A percentile compares a stretch with the other conserved stretches of the same genome.
These are phyloP conservation scores for Talaromyces nanjingensis DNA, from an alignment of 495 filamentous ascomycete genomes.

Conservation along the genomic window DNA sequence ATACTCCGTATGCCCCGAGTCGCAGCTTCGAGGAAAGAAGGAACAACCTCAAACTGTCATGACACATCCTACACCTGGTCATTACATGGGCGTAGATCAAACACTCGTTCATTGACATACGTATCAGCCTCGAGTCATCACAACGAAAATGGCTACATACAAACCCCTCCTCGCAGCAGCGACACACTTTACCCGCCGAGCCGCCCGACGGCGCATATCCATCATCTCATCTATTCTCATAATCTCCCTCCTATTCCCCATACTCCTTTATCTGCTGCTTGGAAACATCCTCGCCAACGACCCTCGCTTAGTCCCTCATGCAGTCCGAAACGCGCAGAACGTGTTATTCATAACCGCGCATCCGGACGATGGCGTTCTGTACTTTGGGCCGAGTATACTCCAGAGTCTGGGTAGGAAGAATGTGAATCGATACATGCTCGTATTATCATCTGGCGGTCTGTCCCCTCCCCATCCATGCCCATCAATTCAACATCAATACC, in stretches of 20 bases:
- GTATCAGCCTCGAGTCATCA: neutral
- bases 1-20: neutral
- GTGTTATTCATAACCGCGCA: constrained; percentile 33
- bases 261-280: constrained; percentile 27
- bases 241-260: constrained; percentile 19
- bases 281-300: constrained; percentile 29
- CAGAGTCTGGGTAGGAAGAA: constrained; percentile 23
- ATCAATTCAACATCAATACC: too few relatives aligned
- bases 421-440: constrained; percentile 24
- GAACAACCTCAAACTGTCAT: neutral
- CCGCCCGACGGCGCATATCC: neutral
- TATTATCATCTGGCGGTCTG: constrained; percentile 29
- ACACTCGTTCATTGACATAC: neutral
- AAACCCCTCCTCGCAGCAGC: constrained; percentile 4
- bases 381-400: constrained; percentile 32
- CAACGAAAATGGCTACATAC: neutral
- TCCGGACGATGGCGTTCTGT: constrained; percentile 37
- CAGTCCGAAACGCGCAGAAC: constrained; percentile 27
- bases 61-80: neutral
- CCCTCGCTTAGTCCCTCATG: constrained; percentile 27
- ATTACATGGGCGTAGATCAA: neutral
- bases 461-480: too few relatives aligned
- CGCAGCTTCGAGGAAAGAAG: neutral
- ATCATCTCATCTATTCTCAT: constrained; percentile 16
- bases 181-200: constrained; percentile 3